Conservation (phyloP, 768 basidiomycete genomes). For the Pholiota microspora region DNA sequence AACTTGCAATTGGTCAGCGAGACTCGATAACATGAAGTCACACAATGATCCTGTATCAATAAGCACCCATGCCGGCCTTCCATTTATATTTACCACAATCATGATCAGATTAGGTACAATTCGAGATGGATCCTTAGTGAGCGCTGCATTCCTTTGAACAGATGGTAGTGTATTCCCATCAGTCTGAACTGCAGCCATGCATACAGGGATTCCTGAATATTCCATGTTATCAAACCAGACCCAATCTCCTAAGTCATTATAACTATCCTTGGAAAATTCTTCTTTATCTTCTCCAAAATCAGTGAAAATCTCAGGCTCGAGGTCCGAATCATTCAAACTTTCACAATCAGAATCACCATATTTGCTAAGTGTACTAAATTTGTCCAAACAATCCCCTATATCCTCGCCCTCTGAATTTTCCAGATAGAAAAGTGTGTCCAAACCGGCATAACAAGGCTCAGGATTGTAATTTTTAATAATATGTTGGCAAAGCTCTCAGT, state of each 20-base stretch:
- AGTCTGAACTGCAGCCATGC: background rate
- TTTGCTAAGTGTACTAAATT: background rate
- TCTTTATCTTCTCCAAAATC: too few species aligned
- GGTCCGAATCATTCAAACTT: too few species aligned
- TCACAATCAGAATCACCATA: too few species aligned
- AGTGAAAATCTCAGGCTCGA: too few species aligned
- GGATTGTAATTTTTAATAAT: too few species aligned
- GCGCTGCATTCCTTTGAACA: slow-evolving; percentile 16
- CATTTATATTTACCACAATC: slow-evolving; percentile 27
- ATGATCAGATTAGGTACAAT: slow-evolving; percentile 27
- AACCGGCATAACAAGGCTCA: too few species aligned
- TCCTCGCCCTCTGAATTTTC: background rate
- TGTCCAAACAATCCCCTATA: background rate
- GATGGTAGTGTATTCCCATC: slow-evolving; percentile 1
- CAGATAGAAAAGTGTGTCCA: too few species aligned
- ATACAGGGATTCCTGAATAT: slow-evolving; percentile 1
- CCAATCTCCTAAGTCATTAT: too few species aligned
- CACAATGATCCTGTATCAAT: slow-evolving; percentile 35
- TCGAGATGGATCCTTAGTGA: slow-evolving; percentile 7
- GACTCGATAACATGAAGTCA: slow-evolving; percentile 35
- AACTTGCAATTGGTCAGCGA: slow-evolving; percentile 33
- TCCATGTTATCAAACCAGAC: too few species aligned
- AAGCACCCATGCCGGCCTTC: slow-evolving; percentile 26
- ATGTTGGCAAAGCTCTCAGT: too few species aligned
- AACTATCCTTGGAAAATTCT: too few species aligned